phyloP scores from a whole-genome alignment of 331 rosid genomes.

The Quercus tomentella region DNA sequence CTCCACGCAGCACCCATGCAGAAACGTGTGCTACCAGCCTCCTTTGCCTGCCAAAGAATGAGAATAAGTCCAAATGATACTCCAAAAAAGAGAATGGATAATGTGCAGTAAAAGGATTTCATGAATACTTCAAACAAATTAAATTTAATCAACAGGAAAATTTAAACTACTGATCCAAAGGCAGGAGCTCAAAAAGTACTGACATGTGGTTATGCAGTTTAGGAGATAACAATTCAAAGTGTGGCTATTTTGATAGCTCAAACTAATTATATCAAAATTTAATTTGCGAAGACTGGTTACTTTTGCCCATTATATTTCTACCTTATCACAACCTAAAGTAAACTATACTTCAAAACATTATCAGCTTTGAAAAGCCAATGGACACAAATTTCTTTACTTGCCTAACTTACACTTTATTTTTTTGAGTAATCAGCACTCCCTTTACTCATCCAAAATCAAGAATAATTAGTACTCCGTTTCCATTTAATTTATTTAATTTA shows the following conservation, averaged over 20 bases:
- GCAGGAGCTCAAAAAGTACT: not conserved
- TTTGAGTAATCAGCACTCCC: no score
- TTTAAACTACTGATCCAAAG: not conserved
- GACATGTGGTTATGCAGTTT: not conserved
- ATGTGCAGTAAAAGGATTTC: not conserved
- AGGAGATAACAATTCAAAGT: not conserved
- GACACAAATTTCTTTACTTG: no score
- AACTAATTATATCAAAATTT: not conserved
- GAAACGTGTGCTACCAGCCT: slow-evolving; percentile 96
- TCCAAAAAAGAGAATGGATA: not conserved
- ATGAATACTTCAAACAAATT: not conserved
- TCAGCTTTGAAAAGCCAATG: no score
- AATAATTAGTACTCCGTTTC: no score
- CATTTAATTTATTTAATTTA: no score
- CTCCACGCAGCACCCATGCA: slow-evolving; percentile 99
- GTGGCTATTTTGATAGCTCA: not conserved
- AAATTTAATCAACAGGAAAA: not conserved
- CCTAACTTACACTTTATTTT: no score
- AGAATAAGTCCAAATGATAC: slow-evolving; percentile 12
- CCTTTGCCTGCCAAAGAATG: slow-evolving; percentile 68
- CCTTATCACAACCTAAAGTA: not conserved
- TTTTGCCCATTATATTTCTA: not conserved
- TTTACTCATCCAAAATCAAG: no score
- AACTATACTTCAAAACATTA: not conserved
- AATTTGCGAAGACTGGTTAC: not conserved